These are phyloP conservation scores for Corrigiola litoralis DNA, from an alignment of 179 eudicot species.

Conservation along the genomic window DNA sequence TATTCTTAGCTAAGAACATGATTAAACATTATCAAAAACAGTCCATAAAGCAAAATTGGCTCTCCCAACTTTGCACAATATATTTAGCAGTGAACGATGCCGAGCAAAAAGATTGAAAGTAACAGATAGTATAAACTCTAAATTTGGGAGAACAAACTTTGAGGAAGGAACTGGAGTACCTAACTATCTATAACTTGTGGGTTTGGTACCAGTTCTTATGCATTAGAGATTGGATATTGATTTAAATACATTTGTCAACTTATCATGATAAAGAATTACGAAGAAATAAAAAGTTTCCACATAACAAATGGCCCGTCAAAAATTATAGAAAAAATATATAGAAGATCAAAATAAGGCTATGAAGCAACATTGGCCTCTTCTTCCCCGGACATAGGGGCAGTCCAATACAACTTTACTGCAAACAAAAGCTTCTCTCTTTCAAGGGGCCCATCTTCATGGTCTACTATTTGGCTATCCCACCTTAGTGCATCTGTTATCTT, in stretches of 20 bases:
- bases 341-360: neutral
- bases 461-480: constrained; percentile 76
- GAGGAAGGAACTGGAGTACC: too few relatives aligned
- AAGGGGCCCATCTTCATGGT: constrained; percentile 88
- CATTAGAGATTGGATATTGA: neutral
- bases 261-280: constrained; percentile 9
- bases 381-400: constrained; percentile 42
- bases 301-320: neutral
- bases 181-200: neutral
- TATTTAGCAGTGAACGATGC: too few relatives aligned
- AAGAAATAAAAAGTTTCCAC: neutral
- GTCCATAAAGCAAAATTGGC: too few relatives aligned
- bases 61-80: too few relatives aligned
- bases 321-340: neutral
- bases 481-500: constrained; percentile 50
- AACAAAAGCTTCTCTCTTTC: constrained; percentile 69
- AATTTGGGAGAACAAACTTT: too few relatives aligned
- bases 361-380: neutral
- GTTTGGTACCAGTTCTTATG: neutral
- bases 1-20: too few relatives aligned
- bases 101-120: too few relatives aligned
- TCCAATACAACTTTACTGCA: constrained; percentile 84
- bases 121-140: too few relatives aligned
- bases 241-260: constrained; percentile 9
- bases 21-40: too few relatives aligned